These are phyloP conservation scores for Vaccinium macrocarpon DNA, from an alignment of 148 eudicot genomes.

Conservation along the genomic window DNA sequence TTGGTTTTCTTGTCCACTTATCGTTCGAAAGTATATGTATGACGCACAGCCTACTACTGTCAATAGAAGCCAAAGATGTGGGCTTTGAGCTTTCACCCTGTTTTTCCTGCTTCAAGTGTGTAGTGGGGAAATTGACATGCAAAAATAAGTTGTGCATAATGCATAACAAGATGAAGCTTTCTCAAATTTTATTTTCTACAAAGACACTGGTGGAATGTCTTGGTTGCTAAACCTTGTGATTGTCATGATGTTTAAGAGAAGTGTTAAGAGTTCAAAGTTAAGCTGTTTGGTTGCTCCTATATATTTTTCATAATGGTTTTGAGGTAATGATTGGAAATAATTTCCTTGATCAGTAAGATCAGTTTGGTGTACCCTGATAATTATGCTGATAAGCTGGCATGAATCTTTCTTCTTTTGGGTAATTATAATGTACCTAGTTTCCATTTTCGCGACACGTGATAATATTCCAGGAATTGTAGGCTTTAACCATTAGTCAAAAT, in stretches of 20 bases:
- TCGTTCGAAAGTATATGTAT: too few species aligned
- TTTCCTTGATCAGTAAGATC: background rate
- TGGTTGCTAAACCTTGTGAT: background rate
- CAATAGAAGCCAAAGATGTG: background rate
- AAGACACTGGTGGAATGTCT: background rate
- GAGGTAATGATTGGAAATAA: background rate
- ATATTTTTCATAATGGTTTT: background rate
- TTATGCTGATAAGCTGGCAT: background rate
- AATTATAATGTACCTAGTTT: background rate
- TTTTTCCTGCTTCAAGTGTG: too few species aligned
- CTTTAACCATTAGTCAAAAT: background rate
- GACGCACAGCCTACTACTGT: background rate
- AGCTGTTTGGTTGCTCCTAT: background rate
- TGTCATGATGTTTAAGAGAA: background rate
- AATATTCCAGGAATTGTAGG: constrained; percentile 3
- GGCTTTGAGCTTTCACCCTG: too few species aligned
- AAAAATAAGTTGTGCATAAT: background rate
- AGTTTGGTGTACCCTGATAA: background rate
- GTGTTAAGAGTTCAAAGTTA: background rate
- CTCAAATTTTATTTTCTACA: background rate
- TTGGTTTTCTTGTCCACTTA: background rate
- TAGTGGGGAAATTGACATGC: background rate
- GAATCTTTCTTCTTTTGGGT: background rate
- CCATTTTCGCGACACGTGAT: background rate
- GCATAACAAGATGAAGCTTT: background rate